Evolutionary conservation across 78 protist species (phyloP), one percentile per base, ranked within the genome.

Genomic region (Capsaspora owczarzaki): DNA sequence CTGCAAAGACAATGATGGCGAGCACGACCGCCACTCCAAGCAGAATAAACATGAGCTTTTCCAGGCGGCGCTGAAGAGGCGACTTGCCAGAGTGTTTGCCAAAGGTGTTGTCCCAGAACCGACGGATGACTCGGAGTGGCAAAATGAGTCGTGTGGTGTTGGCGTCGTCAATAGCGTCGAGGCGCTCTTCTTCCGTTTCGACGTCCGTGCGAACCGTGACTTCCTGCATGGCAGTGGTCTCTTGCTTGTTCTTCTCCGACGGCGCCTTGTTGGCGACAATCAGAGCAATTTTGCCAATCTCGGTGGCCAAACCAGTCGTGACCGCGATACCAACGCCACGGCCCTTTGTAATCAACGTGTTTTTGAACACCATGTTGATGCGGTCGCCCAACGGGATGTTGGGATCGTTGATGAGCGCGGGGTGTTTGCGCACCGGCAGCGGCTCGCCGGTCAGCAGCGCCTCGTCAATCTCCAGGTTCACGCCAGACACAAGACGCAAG

Each of bases 221-320:
- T n/a, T n/a, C n/a, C n/a, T n/a, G n/a, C n/a, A n/a, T n/a, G n/a
- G n/a, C n/a, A n/a, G n/a, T n/a, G n/a, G n/a, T n/a, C n/a, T n/a
- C n/a, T n/a, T n/a, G n/a, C n/a, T n/a, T n/a, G n/a, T n/a, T n/a
- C n/a, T n/a, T n/a, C n/a, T n/a, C n/a, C n/a, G n/a, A n/a, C 53
- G 53, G 53, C 12, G 86, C 88, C 3, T 79, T 84, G 1, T 81
- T 80, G 44, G 85, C 69, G 0, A 75, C 42, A 33, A 38, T 40
- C 75, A 10, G n/a, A n/a, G 78, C 37, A 71, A 92, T 86, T 71
- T 80, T 70, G 29, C 96, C 96, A 68, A 92, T 49, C 56, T 85
- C 92, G 14, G 93, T 87, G 20, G 5, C 0, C 61, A 29, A 37
- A 25, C 95, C 95, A 4, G 91, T 91, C 20, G 33, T 6, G 60